Evolutionary conservation across 768 basidiomycete genomes (phyloP).

Genomic region (Boletus rubescentipes): DNA sequence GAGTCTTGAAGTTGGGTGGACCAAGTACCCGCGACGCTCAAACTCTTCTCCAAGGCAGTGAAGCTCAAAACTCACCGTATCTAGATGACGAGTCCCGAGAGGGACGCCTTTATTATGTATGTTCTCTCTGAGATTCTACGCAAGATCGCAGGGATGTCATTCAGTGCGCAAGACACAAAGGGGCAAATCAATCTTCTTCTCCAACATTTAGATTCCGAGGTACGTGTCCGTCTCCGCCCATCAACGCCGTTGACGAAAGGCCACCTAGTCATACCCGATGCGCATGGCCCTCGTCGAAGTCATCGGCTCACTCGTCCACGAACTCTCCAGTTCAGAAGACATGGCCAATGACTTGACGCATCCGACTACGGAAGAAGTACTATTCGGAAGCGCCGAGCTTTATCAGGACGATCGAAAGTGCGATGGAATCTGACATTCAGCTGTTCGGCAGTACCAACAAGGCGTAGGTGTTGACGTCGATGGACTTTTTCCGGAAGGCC

Average conservation of each 20-base stretch:
- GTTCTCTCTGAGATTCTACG: constrained; percentile 64
- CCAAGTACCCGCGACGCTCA: constrained; percentile 70
- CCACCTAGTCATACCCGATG: constrained; percentile 85
- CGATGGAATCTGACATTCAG: constrained; percentile 70
- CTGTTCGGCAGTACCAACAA: constrained; percentile 86
- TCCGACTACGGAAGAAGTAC: constrained; percentile 80
- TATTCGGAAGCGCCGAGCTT: constrained; percentile 84
- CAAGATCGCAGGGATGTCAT: constrained; percentile 78
- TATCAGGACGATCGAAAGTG: constrained; percentile 64
- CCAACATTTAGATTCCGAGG: constrained; percentile 90
- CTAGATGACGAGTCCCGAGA: constrained; percentile 86
- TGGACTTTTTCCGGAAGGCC: constrained; percentile 86
- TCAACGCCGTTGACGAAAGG: not conserved
- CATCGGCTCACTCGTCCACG: constrained; percentile 79
- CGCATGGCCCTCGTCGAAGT: constrained; percentile 93
- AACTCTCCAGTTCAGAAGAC: constrained; percentile 61
- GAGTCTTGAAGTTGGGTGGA: constrained; percentile 72
- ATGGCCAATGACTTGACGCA: constrained; percentile 43
- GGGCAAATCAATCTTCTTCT: constrained; percentile 86
- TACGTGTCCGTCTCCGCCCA: constrained; percentile 29
- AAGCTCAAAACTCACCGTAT: constrained; percentile 70
- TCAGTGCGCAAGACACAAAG: constrained; percentile 82
- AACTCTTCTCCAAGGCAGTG: constrained; percentile 71
- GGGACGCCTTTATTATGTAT: constrained; percentile 80
- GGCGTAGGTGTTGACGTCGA: constrained; percentile 77